Conservation (phyloP, 352 stramenopile species). For the Globisporangium carolinianum region DNA sequence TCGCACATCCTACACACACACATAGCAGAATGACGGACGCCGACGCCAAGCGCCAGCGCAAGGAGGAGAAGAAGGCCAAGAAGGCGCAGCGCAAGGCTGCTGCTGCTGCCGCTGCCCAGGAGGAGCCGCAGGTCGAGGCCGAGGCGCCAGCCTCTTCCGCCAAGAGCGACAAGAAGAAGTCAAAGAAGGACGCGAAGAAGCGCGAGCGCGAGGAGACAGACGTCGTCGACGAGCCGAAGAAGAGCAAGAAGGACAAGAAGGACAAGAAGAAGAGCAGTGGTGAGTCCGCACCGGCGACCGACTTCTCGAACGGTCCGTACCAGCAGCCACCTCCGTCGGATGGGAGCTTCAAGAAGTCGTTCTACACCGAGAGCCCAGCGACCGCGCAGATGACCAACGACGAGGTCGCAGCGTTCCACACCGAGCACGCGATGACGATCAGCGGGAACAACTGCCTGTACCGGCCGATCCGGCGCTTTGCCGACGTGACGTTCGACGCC, state of each 20-base stretch:
- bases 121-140: background rate
- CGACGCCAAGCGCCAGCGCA: slow-evolving; percentile 26
- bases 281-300: slow-evolving; percentile 17
- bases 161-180: slow-evolving; percentile 23
- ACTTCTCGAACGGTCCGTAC: slow-evolving; percentile 71
- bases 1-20: background rate
- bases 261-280: slow-evolving; percentile 18
- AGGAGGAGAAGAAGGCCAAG: slow-evolving; percentile 29
- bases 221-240: slow-evolving; percentile 7
- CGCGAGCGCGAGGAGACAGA: slow-evolving; percentile 9
- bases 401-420: slow-evolving; percentile 82
- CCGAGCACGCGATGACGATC: slow-evolving; percentile 78
- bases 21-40: slow-evolving; percentile 7
- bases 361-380: slow-evolving; percentile 73
- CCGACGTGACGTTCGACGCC: slow-evolving; percentile 67
- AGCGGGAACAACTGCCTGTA: slow-evolving; percentile 86
- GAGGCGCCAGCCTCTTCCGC: slow-evolving; percentile 9
- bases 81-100: slow-evolving; percentile 35
- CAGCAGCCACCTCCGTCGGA: slow-evolving; percentile 57
- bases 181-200: slow-evolving; percentile 39
- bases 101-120: slow-evolving; percentile 32
- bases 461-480: slow-evolving; percentile 66
- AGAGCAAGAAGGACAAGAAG: slow-evolving; percentile 40
- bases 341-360: slow-evolving; percentile 78
- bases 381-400: slow-evolving; percentile 73